These are phyloP conservation scores for Mycena haematopus DNA, from an alignment of 768 basidiomycete species.

Conservation along the genomic window DNA sequence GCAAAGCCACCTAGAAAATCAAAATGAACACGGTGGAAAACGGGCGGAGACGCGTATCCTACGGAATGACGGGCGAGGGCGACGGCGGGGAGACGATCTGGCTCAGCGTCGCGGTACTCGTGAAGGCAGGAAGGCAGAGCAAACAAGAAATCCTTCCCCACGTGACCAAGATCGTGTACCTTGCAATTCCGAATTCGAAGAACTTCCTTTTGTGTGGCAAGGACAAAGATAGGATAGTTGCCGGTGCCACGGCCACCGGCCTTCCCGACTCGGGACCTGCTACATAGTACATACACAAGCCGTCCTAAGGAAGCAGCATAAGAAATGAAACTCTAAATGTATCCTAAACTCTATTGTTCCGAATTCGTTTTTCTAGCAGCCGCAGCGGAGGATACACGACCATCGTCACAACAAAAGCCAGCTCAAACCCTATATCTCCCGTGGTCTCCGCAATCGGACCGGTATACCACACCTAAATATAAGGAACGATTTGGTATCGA, in stretches of 20 bases:
- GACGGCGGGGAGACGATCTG: neutral
- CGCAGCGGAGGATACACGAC: slow-evolving; percentile 66
- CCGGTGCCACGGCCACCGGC: too few relatives aligned
- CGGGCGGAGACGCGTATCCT: neutral
- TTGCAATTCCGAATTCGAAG: too few relatives aligned
- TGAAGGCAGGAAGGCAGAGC: neutral
- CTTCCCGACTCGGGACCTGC: too few relatives aligned
- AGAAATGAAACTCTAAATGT: neutral
- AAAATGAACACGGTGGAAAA: slow-evolving; percentile 1
- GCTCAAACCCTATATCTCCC: slow-evolving; percentile 86
- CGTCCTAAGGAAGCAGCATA: too few relatives aligned
- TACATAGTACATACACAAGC: too few relatives aligned
- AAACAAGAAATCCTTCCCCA: neutral
- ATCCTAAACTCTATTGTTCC: slow-evolving; percentile 23
- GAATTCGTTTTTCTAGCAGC: slow-evolving; percentile 49
- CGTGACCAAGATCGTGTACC: neutral
- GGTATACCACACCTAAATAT: slow-evolving; percentile 76
- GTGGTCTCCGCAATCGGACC: slow-evolving; percentile 73
- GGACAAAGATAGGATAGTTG: too few relatives aligned
- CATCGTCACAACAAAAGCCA: slow-evolving; percentile 62
- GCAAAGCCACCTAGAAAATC: slow-evolving; percentile 17
- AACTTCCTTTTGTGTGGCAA: slow-evolving; percentile 4
- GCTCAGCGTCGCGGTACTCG: slow-evolving; percentile 11
- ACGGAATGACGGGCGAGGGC: neutral
- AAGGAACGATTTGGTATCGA: too few relatives aligned